Evolutionary conservation across 192 early-diverging fungal genomes (phyloP).

Genomic region (Linnemannia elongata): DNA sequence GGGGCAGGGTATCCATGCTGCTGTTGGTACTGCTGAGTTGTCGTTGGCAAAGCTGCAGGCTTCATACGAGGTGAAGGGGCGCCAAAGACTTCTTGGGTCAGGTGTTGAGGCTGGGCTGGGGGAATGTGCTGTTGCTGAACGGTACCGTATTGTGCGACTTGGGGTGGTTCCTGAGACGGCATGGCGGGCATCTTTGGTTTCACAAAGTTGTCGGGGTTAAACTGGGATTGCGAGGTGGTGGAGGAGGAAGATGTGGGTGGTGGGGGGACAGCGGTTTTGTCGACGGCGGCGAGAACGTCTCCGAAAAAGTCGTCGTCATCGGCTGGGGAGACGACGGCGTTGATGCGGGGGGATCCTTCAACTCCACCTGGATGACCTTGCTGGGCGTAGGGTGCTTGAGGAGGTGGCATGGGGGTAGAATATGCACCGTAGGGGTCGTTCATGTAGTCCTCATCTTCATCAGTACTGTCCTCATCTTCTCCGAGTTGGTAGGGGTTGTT

Average conservation of each 20-base stretch:
- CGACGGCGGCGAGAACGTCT: conserved; percentile 39
- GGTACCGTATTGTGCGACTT: background rate
- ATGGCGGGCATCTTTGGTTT: conserved; percentile 32
- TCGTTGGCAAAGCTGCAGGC: conserved; percentile 13
- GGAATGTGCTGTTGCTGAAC: conserved; percentile 37
- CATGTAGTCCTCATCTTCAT: background rate
- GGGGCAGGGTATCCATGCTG: conserved; percentile 5
- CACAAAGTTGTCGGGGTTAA: background rate
- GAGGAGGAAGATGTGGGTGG: background rate
- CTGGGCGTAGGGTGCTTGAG: background rate
- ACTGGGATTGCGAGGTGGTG: background rate
- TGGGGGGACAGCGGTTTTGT: conserved; percentile 14
- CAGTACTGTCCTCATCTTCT: background rate
- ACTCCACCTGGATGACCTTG: background rate
- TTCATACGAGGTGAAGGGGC: conserved; percentile 43
- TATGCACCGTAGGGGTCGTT: background rate
- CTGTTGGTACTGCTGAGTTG: background rate
- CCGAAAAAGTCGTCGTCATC: conserved; percentile 25
- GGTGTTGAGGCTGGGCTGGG: conserved; percentile 24
- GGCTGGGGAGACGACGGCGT: background rate
- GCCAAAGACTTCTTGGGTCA: conserved; percentile 36
- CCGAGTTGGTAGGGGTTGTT: background rate
- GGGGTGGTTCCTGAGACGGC: background rate
- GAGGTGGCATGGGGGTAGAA: background rate
- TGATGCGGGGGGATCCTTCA: conserved; percentile 18